Evolutionary conservation across 2,329 filamentous ascomycete species (phyloP), one percentile per base, ranked within the genome.

Genomic region (Epichloe brachyelytri): DNA sequence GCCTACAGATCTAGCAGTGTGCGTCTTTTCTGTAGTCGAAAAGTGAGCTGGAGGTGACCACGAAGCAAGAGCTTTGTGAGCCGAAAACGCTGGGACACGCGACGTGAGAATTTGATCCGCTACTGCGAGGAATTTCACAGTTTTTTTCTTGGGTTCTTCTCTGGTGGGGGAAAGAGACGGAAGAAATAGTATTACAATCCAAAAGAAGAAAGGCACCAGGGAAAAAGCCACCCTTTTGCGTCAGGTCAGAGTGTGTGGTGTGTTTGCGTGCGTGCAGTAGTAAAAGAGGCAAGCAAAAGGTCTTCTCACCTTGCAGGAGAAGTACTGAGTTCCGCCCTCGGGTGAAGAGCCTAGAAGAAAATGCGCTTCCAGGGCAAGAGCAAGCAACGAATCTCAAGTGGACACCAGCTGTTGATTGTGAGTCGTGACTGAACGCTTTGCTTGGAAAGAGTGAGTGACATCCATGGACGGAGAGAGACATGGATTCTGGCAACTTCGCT

Each of bases 141-240:
- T 26, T 15, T 15, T 8, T 40, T 48, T 30, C 20, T 47, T 45
- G 33, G 38, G 20, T 17, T 44, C 26, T 26, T 44, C n/a, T 44
- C 14, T 8, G 20, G 10, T 12, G 26, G 43, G 8, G 22, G 4
- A 8, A n/a, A 14, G 43, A 48, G 3, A 19, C 14, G 46, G 43
- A 34, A 30, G 30, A 39, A 7, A 51, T 46, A 44, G 26, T 19
- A 34, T 45, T 44, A 46, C 40, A 43, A 45, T 50, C 51, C 51
- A 53, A 53, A 51, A 33, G 38, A 36, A 44, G 22, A 44, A 33
- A 45, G 17, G 22, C 19, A 39, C 19, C 48, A 20, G 41, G 19
- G 15, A 39, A 19, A 39, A 15, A 15, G 34, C 33, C 51, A 34
- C 44, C 15, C 39, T 48, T n/a, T 37, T 45, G 30, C 26, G n/a